Evolutionary conservation across 139 green algal species (phyloP), one percentile per base, ranked within the genome.

Genomic region (Closterium sp.): DNA sequence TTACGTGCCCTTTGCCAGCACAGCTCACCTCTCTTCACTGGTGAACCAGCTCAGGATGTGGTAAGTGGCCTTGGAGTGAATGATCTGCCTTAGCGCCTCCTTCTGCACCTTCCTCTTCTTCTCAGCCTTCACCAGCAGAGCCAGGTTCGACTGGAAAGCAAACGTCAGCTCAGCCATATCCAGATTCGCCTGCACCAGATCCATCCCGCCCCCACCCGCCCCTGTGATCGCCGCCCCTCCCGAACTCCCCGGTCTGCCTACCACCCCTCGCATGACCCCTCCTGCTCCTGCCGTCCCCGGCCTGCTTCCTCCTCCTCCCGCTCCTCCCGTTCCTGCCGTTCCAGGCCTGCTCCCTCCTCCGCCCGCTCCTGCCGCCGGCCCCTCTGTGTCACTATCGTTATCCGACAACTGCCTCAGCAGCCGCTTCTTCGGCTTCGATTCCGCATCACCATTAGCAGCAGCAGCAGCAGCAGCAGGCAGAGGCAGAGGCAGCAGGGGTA

Each of bases 121-220:
- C 85, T 87, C 85, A 22, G 28, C 10, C 85, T 31, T 87, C 85
- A 87, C 85, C n/a, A 87, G 85, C 85, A 87, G 85, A 28, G 85
- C 85, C 28, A 87, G 28, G 22, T 87, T 87, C 85, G 28, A 32
- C 22, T 87, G 85, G 28, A 87, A 87, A 0, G 85, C 85, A 87
- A 87, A 32, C n/a, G 85, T 87, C 0, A 87, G n/a, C 85, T 87
- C 85, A 22, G 85, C 85, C 85, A 87, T 87, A 21, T 87, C 85
- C 85, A 87, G 22, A 31, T 31, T 87, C 28, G 85, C 85, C 85
- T 87, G 28, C 1, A 87, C 85, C n/a, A 87, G 4, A 27, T 87
- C 85, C 85, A 30, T 87, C 85, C 28, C 85, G 4, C 28, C 85
- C 0, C 28, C 79, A 7, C 79, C 79, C 1, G 24, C 85, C 85